A percentile compares a stretch with the other conserved stretches of the same genome.
These are phyloP conservation scores for Debaryomycetaceae sp. DNA, from an alignment of 1,139 yeast genomes.

Conservation along the genomic window DNA sequence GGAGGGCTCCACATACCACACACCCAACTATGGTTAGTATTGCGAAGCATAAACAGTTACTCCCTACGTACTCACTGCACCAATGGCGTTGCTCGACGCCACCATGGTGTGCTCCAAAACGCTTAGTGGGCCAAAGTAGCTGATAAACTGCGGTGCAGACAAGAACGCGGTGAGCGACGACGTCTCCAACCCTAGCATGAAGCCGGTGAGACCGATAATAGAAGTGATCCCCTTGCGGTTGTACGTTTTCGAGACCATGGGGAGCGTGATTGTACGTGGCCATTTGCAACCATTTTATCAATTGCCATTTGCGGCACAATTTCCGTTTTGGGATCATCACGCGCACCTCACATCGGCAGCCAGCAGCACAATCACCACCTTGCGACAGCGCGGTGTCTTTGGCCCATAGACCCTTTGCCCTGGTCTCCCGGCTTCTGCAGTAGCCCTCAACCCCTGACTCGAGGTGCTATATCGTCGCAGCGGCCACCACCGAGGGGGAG, in stretches of 20 bases:
- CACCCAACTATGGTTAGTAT: constrained; percentile 25
- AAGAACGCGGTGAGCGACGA: constrained; percentile 23
- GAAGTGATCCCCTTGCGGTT: constrained; percentile 15
- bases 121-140: constrained; percentile 19
- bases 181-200: constrained; percentile 29
- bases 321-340: too few relatives aligned
- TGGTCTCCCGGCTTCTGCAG: too few relatives aligned
- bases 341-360: too few relatives aligned
- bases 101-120: constrained; percentile 24
- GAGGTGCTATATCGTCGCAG: too few relatives aligned
- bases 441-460: too few relatives aligned
- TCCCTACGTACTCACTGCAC: constrained; percentile 26
- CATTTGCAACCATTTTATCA: too few relatives aligned
- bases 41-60: not conserved
- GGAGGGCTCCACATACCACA: constrained; percentile 26
- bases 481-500: too few relatives aligned
- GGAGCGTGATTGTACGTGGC: not conserved
- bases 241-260: constrained; percentile 13
- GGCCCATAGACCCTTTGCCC: too few relatives aligned
- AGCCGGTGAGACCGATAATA: constrained; percentile 23
- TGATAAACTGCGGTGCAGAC: constrained; percentile 18
- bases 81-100: constrained; percentile 26
- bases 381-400: too few relatives aligned
- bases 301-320: too few relatives aligned
- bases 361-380: too few relatives aligned